phyloP scores from a whole-genome alignment of 768 basidiomycete species.

The Rossbeevera mucosa region DNA sequence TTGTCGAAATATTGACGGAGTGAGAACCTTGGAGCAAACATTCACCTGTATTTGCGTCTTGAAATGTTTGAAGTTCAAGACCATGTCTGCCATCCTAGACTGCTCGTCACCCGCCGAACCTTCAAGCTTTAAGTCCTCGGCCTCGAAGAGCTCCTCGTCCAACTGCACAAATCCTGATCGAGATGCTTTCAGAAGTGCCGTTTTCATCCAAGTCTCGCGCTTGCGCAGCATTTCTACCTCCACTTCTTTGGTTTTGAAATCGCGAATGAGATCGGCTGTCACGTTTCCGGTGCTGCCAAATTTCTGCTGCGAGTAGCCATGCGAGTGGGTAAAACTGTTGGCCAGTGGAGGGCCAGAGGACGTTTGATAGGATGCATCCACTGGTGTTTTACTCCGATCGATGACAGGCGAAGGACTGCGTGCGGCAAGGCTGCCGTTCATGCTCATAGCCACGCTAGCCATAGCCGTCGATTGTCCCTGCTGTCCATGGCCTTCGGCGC shows the following conservation, averaged over 20 bases:
- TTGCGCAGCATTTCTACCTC: slow-evolving; percentile 75
- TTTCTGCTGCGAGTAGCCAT: slow-evolving; percentile 32
- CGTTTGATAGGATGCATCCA: slow-evolving; percentile 56
- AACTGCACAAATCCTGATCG: slow-evolving; percentile 72
- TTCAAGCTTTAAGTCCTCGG: slow-evolving; percentile 32
- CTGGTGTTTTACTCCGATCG: slow-evolving; percentile 51
- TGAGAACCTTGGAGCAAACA: slow-evolving; percentile 1
- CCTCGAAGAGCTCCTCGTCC: slow-evolving; percentile 46
- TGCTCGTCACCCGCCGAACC: slow-evolving; percentile 38
- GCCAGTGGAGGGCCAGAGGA: slow-evolving; percentile 39
- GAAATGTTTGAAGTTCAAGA: slow-evolving; percentile 83
- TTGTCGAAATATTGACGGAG: background rate
- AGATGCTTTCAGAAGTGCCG: slow-evolving; percentile 69
- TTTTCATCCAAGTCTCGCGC: slow-evolving; percentile 83
- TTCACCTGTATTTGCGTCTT: slow-evolving; percentile 81
- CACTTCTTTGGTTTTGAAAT: slow-evolving; percentile 75
- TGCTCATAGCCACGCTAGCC: slow-evolving; percentile 48
- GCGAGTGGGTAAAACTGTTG: slow-evolving; percentile 47
- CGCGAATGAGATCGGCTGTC: slow-evolving; percentile 70
- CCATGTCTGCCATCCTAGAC: slow-evolving; percentile 59
- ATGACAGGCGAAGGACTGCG: slow-evolving; percentile 57
- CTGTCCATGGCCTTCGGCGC: slow-evolving; percentile 20
- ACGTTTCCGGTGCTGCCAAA: slow-evolving; percentile 62
- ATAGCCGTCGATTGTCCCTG: slow-evolving; percentile 41
- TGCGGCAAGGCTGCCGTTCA: slow-evolving; percentile 43